phyloP scores from a whole-genome alignment of 106 monocot genomes.

The Acanthochlamys bracteata region DNA sequence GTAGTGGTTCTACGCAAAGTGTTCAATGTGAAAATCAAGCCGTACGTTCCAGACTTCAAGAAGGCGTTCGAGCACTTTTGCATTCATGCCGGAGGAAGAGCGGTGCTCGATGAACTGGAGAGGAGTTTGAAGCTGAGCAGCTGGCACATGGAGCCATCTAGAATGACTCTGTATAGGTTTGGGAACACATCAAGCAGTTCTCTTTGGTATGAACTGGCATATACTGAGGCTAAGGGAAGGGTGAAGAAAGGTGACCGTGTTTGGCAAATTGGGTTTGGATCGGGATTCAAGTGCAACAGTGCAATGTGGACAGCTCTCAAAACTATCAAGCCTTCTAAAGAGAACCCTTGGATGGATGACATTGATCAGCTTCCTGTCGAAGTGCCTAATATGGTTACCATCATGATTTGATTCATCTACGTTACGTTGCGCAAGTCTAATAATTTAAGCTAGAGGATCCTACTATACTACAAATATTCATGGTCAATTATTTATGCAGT shows the following conservation, averaged over 20 bases:
- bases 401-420: background rate
- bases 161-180: conserved; percentile 13
- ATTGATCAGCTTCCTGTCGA: conserved; percentile 5
- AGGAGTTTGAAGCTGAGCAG: background rate
- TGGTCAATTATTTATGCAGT: no score
- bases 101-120: conserved; percentile 5
- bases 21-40: background rate
- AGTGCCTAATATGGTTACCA: background rate
- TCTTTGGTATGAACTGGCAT: conserved; percentile 7
- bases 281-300: conserved; percentile 10
- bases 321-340: background rate
- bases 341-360: conserved; percentile 7
- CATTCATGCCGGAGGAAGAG: conserved; percentile 7
- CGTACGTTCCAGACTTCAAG: conserved; percentile 5
- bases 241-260: conserved; percentile 8
- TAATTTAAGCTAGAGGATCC: no score
- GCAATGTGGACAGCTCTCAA: conserved; percentile 8
- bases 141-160: conserved; percentile 12
- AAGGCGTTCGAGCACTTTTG: conserved; percentile 7
- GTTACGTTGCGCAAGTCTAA: no score
- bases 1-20: background rate
- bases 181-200: conserved; percentile 12
- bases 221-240: conserved; percentile 6
- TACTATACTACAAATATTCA: no score
- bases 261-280: conserved; percentile 5